Evolutionary conservation across 331 rosid genomes (phyloP), one percentile per base, ranked within the genome.

Genomic region (Quercus tomentella): DNA sequence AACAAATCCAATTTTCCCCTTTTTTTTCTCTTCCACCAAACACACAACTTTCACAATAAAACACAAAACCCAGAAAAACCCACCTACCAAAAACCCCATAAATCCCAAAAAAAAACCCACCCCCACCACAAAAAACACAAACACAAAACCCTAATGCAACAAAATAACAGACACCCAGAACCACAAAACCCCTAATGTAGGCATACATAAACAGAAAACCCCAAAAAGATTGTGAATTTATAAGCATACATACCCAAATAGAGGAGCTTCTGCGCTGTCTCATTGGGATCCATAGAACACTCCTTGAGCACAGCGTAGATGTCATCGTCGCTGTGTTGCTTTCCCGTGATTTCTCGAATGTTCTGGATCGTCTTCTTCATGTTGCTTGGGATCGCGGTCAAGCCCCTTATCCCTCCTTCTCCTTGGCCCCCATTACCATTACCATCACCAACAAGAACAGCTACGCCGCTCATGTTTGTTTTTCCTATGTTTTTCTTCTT

Each of bases 251-350:
- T 45, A 90, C 98, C 98, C 84, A 88, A 75, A 87, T 90, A 89
- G 73, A 94, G 75, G 76, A 94, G 96, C 92, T 88, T 90, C 81
- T 92, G 94, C 65, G 86, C 86, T 55, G 98, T 90, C 85, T 94
- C 98, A 55, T 90, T 86, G 83, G 97, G 98, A 92, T 94, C 98
- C 98, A 94, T 90, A 28, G 93, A 85, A 23, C 89, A 92, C 81
- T 94, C 97, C 22, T 30, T 79, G 61, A 92, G 96, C 83, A 94
- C 89, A 10, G 92, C 78, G 81, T 85, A 94, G 87, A 94, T 90
- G 60, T 94, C 98, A 3, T 94, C 98, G 88, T 94, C 97, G 81
- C 93, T 83, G 86, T 92, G 98, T 75, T 88, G 94, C 70, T 92
- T 94, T 16, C 90, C 91, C 41, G 97, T 90, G 83, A 90, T 94